phyloP scores from a whole-genome alignment of 116 monocot species.

The Iris pallida region DNA sequence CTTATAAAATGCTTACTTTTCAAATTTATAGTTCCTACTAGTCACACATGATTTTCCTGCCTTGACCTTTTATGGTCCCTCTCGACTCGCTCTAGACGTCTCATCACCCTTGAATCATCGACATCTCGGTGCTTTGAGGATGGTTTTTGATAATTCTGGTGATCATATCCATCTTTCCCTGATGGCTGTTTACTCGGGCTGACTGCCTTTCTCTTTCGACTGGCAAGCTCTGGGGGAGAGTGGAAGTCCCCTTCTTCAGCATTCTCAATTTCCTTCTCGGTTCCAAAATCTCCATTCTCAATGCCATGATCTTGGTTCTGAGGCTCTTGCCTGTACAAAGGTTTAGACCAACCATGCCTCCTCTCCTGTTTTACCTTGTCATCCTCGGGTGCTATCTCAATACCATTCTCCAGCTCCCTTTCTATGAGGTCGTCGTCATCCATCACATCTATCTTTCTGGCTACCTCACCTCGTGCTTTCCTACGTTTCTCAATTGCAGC shows the following conservation, averaged over 20 bases:
- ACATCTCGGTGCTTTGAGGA: not conserved
- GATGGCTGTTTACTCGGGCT: too few relatives aligned
- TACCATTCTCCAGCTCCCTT: slow-evolving; percentile 33
- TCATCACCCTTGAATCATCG: not conserved
- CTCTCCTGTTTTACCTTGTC: slow-evolving; percentile 1
- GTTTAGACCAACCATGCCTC: not conserved
- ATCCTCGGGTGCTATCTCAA: slow-evolving; percentile 20
- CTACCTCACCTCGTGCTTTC: slow-evolving; percentile 10
- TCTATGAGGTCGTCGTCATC: slow-evolving; percentile 41
- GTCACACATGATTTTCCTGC: slow-evolving; percentile 1
- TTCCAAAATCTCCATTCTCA: not conserved
- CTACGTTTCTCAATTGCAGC: slow-evolving; percentile 31
- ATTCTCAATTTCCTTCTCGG: not conserved
- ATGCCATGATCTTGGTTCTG: not conserved
- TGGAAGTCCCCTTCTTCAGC: slow-evolving; percentile 30
- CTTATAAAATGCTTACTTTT: too few relatives aligned
- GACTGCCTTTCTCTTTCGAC: not conserved
- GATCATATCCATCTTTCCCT: not conserved
- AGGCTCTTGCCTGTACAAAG: not conserved
- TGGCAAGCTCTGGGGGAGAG: slow-evolving; percentile 16
- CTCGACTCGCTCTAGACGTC: not conserved
- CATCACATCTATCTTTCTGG: slow-evolving; percentile 10
- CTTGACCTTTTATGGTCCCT: not conserved
- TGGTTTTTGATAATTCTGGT: not conserved
- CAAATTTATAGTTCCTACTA: too few relatives aligned